phyloP scores from a whole-genome alignment of 192 early-diverging fungal species.

The Cladochytrium replicatum region DNA sequence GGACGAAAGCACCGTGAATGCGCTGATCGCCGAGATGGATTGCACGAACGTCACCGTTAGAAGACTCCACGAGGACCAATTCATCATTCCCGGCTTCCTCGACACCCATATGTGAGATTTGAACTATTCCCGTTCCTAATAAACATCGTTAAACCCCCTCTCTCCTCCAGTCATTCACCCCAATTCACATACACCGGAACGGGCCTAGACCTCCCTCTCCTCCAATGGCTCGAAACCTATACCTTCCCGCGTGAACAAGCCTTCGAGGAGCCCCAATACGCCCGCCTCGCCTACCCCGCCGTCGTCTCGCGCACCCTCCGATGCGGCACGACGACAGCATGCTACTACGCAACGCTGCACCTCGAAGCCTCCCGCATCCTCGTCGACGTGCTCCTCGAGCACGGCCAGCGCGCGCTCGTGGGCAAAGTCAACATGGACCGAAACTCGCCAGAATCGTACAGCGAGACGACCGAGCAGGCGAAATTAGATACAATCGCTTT shows the following conservation, averaged over 20 bases:
- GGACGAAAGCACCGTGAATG: too few relatives aligned
- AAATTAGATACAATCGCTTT: conserved; percentile 50
- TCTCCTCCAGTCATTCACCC: conserved; percentile 56
- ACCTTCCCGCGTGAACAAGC: conserved; percentile 79
- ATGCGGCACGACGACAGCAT: conserved; percentile 83
- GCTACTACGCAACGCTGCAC: conserved; percentile 89
- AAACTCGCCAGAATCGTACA: conserved; percentile 68
- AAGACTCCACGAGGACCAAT: conserved; percentile 44
- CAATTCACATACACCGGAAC: conserved; percentile 84
- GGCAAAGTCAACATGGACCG: conserved; percentile 97
- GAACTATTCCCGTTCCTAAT: neutral
- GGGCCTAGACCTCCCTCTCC: conserved; percentile 80
- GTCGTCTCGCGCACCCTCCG: conserved; percentile 60
- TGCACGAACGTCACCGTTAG: conserved; percentile 95
- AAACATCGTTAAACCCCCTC: neutral
- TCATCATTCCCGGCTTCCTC: conserved; percentile 82
- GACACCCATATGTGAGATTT: conserved; percentile 76
- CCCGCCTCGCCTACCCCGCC: conserved; percentile 52
- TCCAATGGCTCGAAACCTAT: conserved; percentile 83
- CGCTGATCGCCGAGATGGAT: conserved; percentile 27
- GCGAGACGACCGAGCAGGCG: conserved; percentile 61
- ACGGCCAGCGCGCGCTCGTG: conserved; percentile 87
- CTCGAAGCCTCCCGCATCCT: conserved; percentile 60
- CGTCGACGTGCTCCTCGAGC: conserved; percentile 57
- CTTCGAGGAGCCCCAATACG: conserved; percentile 60